Base-by-base conservation (phyloP, 768 basidiomycete species). In the Boletus vinaceobasis region DNA sequence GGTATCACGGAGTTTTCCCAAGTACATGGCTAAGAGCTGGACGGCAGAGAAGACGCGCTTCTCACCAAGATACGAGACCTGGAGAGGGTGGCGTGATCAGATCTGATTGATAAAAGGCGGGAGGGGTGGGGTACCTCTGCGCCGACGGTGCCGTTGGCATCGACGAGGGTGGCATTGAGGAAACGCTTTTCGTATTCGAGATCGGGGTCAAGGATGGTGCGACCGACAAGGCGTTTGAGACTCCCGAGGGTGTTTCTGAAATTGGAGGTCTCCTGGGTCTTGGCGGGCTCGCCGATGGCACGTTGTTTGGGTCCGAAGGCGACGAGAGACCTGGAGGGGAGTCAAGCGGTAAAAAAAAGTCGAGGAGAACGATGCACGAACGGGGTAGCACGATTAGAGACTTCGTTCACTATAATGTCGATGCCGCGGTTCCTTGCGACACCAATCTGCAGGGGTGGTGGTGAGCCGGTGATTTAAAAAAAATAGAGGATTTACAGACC, bases 361-460 rank as follows among this genome's bases (percentile, higher is more conserved):
- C n/a, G 4, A 0, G 38, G 11, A 4, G 13, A 11, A 23, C 7
- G n/a, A 23, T 9, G 19, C 8, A 82, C 93, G 67, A 58, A 98
- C 93, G 96, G 96, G 26, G 95, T 98, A 15, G 87, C 83, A 52
- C 97, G 89, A 79, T 98, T 98, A 15, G 95, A 98, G 57, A 95
- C 93, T 72, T 99, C 96, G 73, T 99, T 99, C 57, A 85, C 79
- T 77, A 99, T 96, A 74, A 99, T 94, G 81, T 99, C 96, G 77
- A 99, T 96, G 63, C 96, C 96, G 68, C 92, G 83, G 75, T 91
- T 88, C 74, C 94, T 83, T 19, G 94, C 94, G 60, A 96, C 94
- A 77, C 94, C 94, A 71, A 98, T 94, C 92, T 91, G 60, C 3
- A 1, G 7, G n/a, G 5, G 31, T n/a, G n/a, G 21, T 2, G 51